Evolutionary conservation across 1,139 yeast genomes (phyloP).

Genomic region (Wickerhamomyces sp.): DNA sequence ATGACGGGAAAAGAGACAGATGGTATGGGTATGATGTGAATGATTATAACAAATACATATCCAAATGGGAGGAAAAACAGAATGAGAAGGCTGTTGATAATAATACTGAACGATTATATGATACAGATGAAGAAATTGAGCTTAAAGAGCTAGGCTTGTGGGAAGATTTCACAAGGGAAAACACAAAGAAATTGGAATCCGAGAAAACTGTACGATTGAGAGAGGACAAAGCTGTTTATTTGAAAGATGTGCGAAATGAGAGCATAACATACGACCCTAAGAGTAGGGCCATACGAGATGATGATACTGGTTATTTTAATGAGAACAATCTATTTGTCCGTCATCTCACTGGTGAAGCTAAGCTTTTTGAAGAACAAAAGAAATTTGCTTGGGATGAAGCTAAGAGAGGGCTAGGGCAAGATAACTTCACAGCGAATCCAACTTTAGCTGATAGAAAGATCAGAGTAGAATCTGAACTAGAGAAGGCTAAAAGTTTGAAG

Average conservation of each 20-base stretch:
- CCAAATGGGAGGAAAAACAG: slow-evolving; percentile 40
- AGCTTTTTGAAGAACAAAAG: slow-evolving; percentile 42
- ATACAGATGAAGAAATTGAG: slow-evolving; percentile 31
- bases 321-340: slow-evolving; percentile 52
- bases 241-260: slow-evolving; percentile 28
- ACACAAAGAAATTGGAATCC: slow-evolving; percentile 14
- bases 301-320: slow-evolving; percentile 42
- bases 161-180: slow-evolving; percentile 10
- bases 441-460: slow-evolving; percentile 20
- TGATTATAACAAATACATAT: slow-evolving; percentile 52
- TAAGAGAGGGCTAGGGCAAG: slow-evolving; percentile 18
- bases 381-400: slow-evolving; percentile 48
- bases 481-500: slow-evolving; percentile 8
- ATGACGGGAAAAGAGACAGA: slow-evolving; percentile 69
- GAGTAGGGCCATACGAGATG: slow-evolving; percentile 45
- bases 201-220: slow-evolving; percentile 30
- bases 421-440: slow-evolving; percentile 22
- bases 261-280: slow-evolving; percentile 49
- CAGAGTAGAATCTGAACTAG: slow-evolving; percentile 7
- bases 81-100: slow-evolving; percentile 15
- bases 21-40: slow-evolving; percentile 71
- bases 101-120: slow-evolving; percentile 19
- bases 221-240: slow-evolving; percentile 37
- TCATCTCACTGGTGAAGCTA: slow-evolving; percentile 47
- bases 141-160: slow-evolving; percentile 44